Evolutionary conservation across 345 rosid genomes (phyloP).

Genomic region (Pelargonium nanum): DNA sequence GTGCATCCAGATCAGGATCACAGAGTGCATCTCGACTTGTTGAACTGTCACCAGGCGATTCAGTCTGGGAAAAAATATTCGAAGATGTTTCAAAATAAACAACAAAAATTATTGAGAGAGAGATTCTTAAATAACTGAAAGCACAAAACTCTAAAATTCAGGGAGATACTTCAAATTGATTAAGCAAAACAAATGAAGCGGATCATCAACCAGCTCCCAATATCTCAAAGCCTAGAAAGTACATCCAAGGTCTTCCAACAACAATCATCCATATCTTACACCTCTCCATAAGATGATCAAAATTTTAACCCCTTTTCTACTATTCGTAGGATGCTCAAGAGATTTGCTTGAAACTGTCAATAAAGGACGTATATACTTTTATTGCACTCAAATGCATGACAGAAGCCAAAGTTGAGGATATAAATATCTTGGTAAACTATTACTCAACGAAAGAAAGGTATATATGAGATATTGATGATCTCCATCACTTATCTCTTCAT

Average conservation of each 20-base stretch:
- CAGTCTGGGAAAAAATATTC: constrained; percentile 20
- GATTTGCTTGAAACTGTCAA: not conserved
- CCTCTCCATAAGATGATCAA: not conserved
- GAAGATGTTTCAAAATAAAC: not conserved
- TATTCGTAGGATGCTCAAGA: not conserved
- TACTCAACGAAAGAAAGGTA: too few species aligned
- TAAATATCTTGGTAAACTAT: too few species aligned
- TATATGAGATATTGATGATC: too few species aligned
- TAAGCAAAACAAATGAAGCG: too few species aligned
- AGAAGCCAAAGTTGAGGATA: too few species aligned
- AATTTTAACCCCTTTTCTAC: not conserved
- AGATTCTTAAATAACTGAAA: not conserved
- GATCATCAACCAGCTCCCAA: not conserved
- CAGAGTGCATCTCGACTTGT: constrained; percentile 22
- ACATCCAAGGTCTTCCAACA: not conserved
- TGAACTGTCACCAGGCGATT: constrained; percentile 21
- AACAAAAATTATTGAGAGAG: constrained; percentile 1
- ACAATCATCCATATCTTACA: not conserved
- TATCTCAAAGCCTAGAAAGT: not conserved
- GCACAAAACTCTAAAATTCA: not conserved
- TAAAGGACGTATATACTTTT: too few species aligned
- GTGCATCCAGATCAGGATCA: constrained; percentile 48
- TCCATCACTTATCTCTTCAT: too few species aligned
- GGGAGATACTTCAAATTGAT: too few species aligned
- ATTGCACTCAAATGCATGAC: too few species aligned